Evolutionary conservation across 495 filamentous ascomycete genomes (phyloP).

Genomic region (Aspergillus leporis): DNA sequence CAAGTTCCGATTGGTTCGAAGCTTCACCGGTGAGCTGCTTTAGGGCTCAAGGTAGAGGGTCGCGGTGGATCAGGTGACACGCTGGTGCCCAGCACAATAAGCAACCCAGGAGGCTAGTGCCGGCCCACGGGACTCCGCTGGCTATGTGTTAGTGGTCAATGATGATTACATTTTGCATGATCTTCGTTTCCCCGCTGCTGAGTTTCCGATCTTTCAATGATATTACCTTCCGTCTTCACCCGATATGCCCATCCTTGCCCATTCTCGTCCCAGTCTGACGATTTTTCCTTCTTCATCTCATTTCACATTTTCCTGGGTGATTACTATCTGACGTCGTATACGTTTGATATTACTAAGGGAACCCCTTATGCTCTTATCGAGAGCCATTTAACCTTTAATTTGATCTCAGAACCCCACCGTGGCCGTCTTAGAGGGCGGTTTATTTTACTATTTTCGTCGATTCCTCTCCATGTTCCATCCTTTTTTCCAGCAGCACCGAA

Average conservation of each 20-base stretch:
- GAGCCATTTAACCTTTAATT: constrained; percentile 1
- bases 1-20: background rate
- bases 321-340: background rate
- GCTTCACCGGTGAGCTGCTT: background rate
- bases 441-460: background rate
- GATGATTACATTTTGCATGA: constrained; percentile 15
- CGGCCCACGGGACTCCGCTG: background rate
- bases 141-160: background rate
- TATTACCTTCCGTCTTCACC: constrained; percentile 18
- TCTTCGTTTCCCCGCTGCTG: constrained; percentile 14
- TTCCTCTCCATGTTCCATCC: background rate
- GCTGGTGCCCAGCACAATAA: no score
- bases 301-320: background rate
- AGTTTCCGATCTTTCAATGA: constrained; percentile 2
- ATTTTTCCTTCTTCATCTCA: constrained; percentile 13
- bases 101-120: background rate
- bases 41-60: constrained; percentile 16
- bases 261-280: constrained; percentile 10
- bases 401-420: background rate
- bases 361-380: background rate
- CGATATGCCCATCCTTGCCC: constrained; percentile 20
- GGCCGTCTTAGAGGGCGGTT: background rate
- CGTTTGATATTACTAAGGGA: background rate
- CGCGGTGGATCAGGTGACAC: constrained; percentile 12
- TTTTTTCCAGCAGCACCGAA: background rate